Conservation (phyloP, 331 rosid species). For the Acacia pycnantha region DNA sequence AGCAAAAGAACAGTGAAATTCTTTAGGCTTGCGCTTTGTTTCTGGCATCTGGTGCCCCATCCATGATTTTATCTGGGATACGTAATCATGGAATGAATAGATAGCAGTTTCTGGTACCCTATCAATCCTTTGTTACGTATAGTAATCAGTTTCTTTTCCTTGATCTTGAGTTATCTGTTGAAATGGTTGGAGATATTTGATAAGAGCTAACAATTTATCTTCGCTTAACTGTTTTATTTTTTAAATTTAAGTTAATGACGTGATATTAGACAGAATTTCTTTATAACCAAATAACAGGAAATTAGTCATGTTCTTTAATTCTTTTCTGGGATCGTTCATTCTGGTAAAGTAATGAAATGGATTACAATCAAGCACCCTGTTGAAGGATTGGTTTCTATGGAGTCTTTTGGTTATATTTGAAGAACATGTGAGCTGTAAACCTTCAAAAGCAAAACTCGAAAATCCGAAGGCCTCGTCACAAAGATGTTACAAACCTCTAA, state of each 20-base stretch:
- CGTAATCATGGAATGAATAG: neutral
- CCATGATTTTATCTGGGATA: neutral
- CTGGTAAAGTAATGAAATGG: neutral
- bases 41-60: neutral
- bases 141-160: neutral
- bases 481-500: neutral
- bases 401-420: neutral
- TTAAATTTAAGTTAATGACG: neutral
- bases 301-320: neutral
- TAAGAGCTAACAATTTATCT: neutral
- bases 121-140: neutral
- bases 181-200: neutral
- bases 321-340: neutral
- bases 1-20: constrained; percentile 50
- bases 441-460: neutral
- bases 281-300: neutral
- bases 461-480: neutral
- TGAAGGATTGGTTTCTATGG: neutral
- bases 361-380: neutral
- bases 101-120: neutral
- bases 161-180: neutral
- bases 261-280: neutral
- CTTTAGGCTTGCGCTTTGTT: constrained; percentile 8
- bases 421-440: neutral
- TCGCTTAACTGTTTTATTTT: neutral